Base-by-base conservation (phyloP, 1,284 basidiomycete species). In the Melanopsichium pennsylvanicum region DNA sequence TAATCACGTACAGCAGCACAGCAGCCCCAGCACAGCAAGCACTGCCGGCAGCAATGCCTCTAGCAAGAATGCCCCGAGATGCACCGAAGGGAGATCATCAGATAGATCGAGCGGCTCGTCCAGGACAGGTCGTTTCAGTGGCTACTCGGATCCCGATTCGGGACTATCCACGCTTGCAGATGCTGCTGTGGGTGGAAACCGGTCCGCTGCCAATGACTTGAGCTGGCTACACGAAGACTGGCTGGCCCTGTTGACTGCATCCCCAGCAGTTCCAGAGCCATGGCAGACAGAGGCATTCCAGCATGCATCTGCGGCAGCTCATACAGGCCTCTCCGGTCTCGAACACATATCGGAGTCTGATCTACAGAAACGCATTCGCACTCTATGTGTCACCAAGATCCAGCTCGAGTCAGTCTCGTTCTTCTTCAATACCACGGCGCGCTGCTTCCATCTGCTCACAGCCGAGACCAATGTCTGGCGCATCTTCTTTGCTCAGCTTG, bases 341-440 rank as follows among this genome's bases (percentile, higher is more conserved):
- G 36, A 37, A n/a, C 41, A 26, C 21, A 56, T 42, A 18, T 34
- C 44, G 10, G 54, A 56, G 27, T 16, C 36, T 6, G 44, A 47
- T n/a, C 54, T 56, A 12, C 54, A 58, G 40, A 29, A 21, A 4
- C 47, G 41, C 16, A 39, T 58, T 16, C 34, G 47, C 13, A 22
- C 36, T 21, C 47, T 50, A 16, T 58, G 54, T 25, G 44, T 37
- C 7, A 45, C 54, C 13, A 40, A 42, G 9, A 26, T 56, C 15
- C 54, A 56, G 40, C 54, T 47, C 27, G 54, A 56, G 22, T 44
- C 44, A 10, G 45, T 56, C 4, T 56, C 54, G 11, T 56, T 48
- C 54, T 56, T 62, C 45, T 62, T 62, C 59, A 62, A 62, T 35
- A 34, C 41, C n/a, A 55, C 54, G 15, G 59, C 47, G 19, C 45